These are phyloP conservation scores for Pichia californica DNA, from an alignment of 805 yeast genomes.

Conservation along the genomic window DNA sequence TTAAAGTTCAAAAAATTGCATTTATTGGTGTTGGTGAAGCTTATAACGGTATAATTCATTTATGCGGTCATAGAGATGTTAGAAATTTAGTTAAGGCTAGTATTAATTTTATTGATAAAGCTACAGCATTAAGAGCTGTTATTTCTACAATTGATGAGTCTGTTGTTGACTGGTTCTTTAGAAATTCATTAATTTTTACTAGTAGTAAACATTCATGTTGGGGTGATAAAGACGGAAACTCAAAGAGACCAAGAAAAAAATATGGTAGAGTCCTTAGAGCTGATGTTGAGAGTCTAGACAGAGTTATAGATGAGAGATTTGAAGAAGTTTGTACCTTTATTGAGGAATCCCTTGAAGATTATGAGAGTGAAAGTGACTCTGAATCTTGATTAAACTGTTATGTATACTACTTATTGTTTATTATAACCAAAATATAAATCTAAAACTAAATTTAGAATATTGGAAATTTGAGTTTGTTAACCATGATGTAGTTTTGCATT, in stretches of 20 bases:
- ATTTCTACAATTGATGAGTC: conserved; percentile 87
- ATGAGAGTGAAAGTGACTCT: conserved; percentile 36
- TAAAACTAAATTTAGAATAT: no score
- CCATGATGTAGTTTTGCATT: no score
- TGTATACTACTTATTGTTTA: no score
- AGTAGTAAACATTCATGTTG: conserved; percentile 72
- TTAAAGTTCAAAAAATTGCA: conserved; percentile 62
- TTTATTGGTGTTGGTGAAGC: conserved; percentile 89
- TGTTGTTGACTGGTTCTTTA: conserved; percentile 86
- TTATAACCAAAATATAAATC: no score
- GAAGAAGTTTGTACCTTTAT: conserved; percentile 84
- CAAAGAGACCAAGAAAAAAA: conserved; percentile 78
- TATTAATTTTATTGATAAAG: conserved; percentile 60
- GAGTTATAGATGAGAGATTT: conserved; percentile 71
- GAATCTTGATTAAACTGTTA: conserved; percentile 8
- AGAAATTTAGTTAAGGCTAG: conserved; percentile 61
- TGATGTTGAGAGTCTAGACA: conserved; percentile 65
- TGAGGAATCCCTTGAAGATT: conserved; percentile 69
- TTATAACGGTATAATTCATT: conserved; percentile 77
- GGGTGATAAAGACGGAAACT: conserved; percentile 38
- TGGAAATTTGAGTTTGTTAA: no score
- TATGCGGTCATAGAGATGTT: conserved; percentile 76
- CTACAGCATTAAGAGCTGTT: conserved; percentile 63
- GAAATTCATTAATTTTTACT: conserved; percentile 78
- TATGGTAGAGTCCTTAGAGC: conserved; percentile 84